Conservation (phyloP, 208 protist species). For the Balamuthia mandrillaris region DNA sequence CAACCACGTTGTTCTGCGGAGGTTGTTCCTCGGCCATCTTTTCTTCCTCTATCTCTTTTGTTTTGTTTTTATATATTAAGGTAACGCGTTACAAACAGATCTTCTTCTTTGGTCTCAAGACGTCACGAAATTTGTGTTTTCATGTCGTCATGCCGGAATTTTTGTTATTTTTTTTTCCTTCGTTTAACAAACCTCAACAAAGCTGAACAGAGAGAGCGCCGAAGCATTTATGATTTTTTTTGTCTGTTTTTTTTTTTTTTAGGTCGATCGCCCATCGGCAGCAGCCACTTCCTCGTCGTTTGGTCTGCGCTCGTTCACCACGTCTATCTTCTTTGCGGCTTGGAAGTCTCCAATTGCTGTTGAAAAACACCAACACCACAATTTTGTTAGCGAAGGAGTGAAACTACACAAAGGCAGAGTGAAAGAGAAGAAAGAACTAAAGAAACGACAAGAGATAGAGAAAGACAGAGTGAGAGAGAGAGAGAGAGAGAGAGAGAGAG, state of each 20-base stretch:
- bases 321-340: conserved; percentile 69
- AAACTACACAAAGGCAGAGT: not conserved
- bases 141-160: too few relatives aligned
- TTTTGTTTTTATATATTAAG: not conserved
- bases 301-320: conserved; percentile 74
- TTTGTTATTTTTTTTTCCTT: too few relatives aligned
- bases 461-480: too few relatives aligned
- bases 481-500: too few relatives aligned
- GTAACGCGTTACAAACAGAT: not conserved
- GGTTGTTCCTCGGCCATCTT: too few relatives aligned
- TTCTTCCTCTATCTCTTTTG: not conserved
- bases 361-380: not conserved
- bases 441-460: not conserved
- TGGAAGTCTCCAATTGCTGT: conserved; percentile 71
- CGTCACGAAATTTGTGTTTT: too few relatives aligned
- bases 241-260: not conserved
- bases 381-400: too few relatives aligned
- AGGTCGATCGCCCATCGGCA: not conserved
- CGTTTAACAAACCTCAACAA: not conserved
- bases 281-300: not conserved
- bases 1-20: too few relatives aligned
- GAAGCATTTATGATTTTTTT: not conserved
- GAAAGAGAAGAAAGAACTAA: not conserved
- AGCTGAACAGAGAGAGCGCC: not conserved
- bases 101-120: not conserved